Conservation (phyloP, 108 stramenopile genomes). For the Nitzschia putrida region DNA sequence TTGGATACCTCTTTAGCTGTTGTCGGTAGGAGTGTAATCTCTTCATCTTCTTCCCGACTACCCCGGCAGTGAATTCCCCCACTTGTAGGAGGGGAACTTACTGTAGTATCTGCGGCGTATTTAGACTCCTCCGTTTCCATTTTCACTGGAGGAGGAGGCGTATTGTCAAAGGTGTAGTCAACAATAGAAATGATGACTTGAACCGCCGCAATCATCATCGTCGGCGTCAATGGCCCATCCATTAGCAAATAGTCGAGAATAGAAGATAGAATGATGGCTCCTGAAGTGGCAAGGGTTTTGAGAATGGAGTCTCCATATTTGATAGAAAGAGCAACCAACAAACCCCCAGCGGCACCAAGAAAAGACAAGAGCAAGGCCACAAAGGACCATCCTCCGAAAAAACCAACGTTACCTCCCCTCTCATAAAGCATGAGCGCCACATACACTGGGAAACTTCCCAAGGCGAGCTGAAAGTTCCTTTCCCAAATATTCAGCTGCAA, state of each 20-base stretch:
- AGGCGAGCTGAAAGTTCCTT: constrained; percentile 87
- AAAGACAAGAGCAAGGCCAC: constrained; percentile 55
- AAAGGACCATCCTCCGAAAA: constrained; percentile 70
- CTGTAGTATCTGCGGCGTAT: too few relatives aligned
- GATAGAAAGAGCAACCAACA: too few relatives aligned
- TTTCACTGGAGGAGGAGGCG: constrained; percentile 24
- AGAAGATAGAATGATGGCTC: constrained; percentile 75
- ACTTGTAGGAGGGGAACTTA: too few relatives aligned
- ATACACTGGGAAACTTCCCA: constrained; percentile 71
- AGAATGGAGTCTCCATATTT: constrained; percentile 92
- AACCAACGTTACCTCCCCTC: constrained; percentile 58
- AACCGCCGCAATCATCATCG: constrained; percentile 75
- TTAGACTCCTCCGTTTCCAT: too few relatives aligned
- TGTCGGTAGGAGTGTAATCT: too few relatives aligned
- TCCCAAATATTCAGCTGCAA: constrained; percentile 86
- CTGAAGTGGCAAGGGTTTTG: constrained; percentile 90
- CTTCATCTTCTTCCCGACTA: too few relatives aligned
- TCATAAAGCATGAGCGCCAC: constrained; percentile 59
- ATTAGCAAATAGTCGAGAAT: constrained; percentile 67
- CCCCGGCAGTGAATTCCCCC: too few relatives aligned
- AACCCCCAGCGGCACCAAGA: constrained; percentile 85
- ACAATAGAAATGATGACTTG: constrained; percentile 78
- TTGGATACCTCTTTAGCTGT: too few relatives aligned
- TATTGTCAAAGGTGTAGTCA: constrained; percentile 81
- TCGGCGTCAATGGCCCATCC: constrained; percentile 71